Evolutionary conservation across 2,329 filamentous ascomycete genomes (phyloP), one percentile per base, ranked within the genome.

Genomic region (Aspergillus sp.): DNA sequence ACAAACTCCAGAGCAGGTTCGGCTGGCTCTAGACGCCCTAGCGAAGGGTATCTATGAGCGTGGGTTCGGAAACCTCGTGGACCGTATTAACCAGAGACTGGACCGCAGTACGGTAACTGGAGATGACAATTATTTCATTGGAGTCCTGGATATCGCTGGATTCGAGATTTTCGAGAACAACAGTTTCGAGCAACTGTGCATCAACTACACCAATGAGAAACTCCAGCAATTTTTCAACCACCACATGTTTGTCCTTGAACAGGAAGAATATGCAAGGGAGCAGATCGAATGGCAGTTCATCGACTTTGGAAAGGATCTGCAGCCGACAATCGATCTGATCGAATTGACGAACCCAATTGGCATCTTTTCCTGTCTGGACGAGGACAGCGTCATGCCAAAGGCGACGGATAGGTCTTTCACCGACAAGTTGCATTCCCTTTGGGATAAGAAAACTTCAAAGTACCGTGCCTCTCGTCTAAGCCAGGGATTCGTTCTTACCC

Each of bases 201-300:
- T 99, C 81, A 99, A 99, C 74, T 99, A 99, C 74, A 97, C 95
- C 56, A 99, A 99, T 74, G 94, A 99, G 72, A 99, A 97, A 72
- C 84, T 99, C 5, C 94, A 99, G 67, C 94, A 99, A 63, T 99
- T 99, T 72, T 99, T 99, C 82, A 99, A 99, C 66, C 94, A 99
- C 69, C 95, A 99, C 77, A 99, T 99, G 94, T 99, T 99, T 67
- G 94, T 99, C 9, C 80, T 99, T 6, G 94, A 99, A 70, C 94
- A 99, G 67, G 94, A 99, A 71, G 94, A 99, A 71, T 99, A 99
- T 71, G 92, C 94, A 7, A 81, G 93, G 45, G 94, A 99, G 69
- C 90, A 97, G 71, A 99, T 99, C 62, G 94, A 99, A 74, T 99
- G 94, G 94, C 91, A 97, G 67, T 99, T 99, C 70, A 99, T 99